A percentile compares a stretch with the other conserved stretches of the same genome.
Conservation (phyloP, 768 basidiomycete genomes). For the Gloeostereum incarnatum region DNA sequence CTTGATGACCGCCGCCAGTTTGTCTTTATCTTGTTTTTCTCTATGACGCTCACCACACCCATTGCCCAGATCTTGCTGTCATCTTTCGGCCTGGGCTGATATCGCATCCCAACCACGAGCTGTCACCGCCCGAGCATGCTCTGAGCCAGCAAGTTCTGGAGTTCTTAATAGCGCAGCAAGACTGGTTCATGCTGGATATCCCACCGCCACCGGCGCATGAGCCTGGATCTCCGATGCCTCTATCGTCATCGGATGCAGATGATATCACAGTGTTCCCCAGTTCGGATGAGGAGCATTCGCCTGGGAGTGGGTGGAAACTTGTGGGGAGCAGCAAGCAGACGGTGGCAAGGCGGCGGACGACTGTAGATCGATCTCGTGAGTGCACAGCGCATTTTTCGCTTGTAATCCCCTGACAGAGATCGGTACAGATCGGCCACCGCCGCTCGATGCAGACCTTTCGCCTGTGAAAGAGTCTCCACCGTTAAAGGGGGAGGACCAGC, state of each 20-base stretch:
- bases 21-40: slow-evolving; percentile 19
- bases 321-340: slow-evolving; percentile 29
- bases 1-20: slow-evolving; percentile 92
- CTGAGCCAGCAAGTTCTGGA: slow-evolving; percentile 88
- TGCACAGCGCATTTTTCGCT: slow-evolving; percentile 8
- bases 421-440: background rate
- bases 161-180: slow-evolving; percentile 94
- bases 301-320: slow-evolving; percentile 45
- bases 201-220: slow-evolving; percentile 50
- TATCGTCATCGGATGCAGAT: slow-evolving; percentile 27
- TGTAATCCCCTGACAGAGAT: background rate
- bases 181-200: slow-evolving; percentile 88
- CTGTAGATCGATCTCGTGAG: slow-evolving; percentile 25
- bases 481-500: slow-evolving; percentile 18
- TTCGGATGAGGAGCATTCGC: slow-evolving; percentile 39
- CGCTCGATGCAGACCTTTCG: slow-evolving; percentile 25
- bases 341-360: slow-evolving; percentile 48
- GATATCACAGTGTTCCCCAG: slow-evolving; percentile 33
- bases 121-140: slow-evolving; percentile 78
- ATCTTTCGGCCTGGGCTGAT: slow-evolving; percentile 96
- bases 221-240: slow-evolving; percentile 12
- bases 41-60: background rate
- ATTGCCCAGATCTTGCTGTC: slow-evolving; percentile 74
- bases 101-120: slow-evolving; percentile 80
- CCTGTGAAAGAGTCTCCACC: slow-evolving; percentile 37